Conservation (phyloP, 2,329 filamentous ascomycete genomes). For the Fusarium austroafricanum region DNA sequence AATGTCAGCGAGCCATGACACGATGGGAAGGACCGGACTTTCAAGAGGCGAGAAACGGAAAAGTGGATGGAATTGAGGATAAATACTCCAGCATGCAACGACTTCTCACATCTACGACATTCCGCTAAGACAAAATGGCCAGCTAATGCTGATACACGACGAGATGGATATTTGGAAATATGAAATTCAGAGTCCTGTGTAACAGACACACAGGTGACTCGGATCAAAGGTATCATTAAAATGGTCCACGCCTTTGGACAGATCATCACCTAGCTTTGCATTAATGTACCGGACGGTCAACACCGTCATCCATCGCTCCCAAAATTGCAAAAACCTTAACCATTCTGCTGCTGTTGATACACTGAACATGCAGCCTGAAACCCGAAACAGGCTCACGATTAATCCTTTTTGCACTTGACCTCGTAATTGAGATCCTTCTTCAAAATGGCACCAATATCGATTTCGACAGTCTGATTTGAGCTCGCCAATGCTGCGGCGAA, state of each 20-base stretch:
- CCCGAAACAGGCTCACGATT: not conserved
- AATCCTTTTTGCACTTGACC: conserved; percentile 41
- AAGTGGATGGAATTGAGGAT: conserved; percentile 49
- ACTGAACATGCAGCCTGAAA: not conserved
- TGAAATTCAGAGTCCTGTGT: conserved; percentile 24
- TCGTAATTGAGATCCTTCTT: conserved; percentile 47
- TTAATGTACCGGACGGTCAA: conserved; percentile 21
- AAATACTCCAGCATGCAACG: not conserved
- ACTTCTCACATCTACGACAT: not conserved
- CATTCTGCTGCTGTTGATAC: not conserved
- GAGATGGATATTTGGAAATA: conserved; percentile 24
- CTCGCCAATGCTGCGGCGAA: conserved; percentile 65
- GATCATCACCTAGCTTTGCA: conserved; percentile 24
- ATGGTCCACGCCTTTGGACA: conserved; percentile 41
- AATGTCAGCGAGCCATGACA: conserved; percentile 38
- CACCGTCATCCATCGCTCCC: not conserved
- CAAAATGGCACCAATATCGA: conserved; percentile 63
- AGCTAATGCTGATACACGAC: conserved; percentile 10
- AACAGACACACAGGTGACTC: conserved; percentile 9
- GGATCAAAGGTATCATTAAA: conserved; percentile 50
- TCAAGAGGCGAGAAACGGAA: conserved; percentile 50
- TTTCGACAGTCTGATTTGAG: conserved; percentile 62
- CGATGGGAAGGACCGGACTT: conserved; percentile 38
- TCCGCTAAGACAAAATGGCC: not conserved
- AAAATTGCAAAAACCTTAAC: conserved; percentile 5